Conservation (phyloP, 352 stramenopile genomes). For the Phytophthora europaea region DNA sequence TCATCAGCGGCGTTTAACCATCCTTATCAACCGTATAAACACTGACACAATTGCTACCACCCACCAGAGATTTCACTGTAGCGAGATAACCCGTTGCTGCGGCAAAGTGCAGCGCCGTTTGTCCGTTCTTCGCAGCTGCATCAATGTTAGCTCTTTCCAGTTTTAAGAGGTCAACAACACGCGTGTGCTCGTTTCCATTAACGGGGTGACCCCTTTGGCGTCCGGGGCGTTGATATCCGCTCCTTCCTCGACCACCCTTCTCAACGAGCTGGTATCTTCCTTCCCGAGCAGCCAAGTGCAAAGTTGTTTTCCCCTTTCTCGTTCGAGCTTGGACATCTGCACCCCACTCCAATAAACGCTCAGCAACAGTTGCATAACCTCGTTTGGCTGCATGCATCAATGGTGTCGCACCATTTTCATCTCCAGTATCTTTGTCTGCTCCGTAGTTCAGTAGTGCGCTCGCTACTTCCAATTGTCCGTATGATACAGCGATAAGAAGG, state of each 20-base stretch:
- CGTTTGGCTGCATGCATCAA: background rate
- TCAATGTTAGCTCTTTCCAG: background rate
- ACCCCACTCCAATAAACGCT: background rate
- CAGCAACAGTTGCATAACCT: background rate
- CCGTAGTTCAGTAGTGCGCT: background rate
- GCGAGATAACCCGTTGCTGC: background rate
- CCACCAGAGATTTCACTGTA: background rate
- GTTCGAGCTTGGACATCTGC: background rate
- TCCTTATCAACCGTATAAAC: background rate
- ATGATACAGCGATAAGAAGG: background rate
- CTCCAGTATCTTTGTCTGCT: constrained; percentile 2
- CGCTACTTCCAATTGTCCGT: constrained; percentile 3
- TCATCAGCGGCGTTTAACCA: constrained; percentile 1
- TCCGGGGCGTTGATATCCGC: background rate
- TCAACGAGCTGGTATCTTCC: background rate
- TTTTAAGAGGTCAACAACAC: background rate
- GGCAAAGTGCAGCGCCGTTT: constrained; percentile 6
- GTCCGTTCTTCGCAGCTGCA: background rate
- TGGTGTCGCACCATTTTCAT: background rate
- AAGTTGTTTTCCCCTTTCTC: background rate
- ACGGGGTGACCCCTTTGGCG: background rate
- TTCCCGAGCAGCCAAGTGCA: background rate
- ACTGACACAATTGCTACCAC: too few relatives aligned
- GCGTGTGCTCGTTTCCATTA: background rate
- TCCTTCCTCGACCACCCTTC: background rate